Percentiles rank a stretch among this genome's conserved stretches.
These are phyloP conservation scores for Cladophialophora immunda DNA, from an alignment of 2,329 filamentous ascomycete genomes.

Conservation along the genomic window DNA sequence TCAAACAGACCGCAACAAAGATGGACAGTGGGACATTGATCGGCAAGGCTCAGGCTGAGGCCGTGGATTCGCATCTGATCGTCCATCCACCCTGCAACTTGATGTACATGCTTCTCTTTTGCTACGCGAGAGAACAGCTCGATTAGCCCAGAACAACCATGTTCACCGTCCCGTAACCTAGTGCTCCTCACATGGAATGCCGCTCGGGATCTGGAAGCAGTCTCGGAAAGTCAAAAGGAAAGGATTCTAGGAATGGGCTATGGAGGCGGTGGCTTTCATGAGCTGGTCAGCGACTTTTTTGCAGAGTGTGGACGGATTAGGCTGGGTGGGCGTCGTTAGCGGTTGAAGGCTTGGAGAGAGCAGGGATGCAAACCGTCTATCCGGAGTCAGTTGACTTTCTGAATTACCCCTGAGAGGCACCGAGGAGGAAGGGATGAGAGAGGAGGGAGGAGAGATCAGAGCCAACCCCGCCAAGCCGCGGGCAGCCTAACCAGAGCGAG, in stretches of 20 bases:
- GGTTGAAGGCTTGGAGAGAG: constrained; percentile 5
- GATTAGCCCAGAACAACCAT: background rate
- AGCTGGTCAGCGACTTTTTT: background rate
- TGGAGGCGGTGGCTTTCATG: background rate
- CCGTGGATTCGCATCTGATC: background rate
- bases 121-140: background rate
- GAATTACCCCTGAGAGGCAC: constrained; percentile 5
- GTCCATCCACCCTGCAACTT: background rate
- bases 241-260: background rate
- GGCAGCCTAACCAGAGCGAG: background rate
- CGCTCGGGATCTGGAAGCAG: background rate
- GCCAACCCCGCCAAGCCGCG: background rate
- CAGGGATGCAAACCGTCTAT: constrained; percentile 11
- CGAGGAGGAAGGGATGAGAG: background rate
- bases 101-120: background rate
- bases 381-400: constrained; percentile 21
- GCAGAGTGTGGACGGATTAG: background rate
- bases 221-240: constrained; percentile 4
- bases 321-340: constrained; percentile 16
- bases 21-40: background rate
- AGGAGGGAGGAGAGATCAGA: background rate
- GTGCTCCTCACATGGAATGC: background rate
- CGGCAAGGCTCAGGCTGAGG: background rate
- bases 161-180: constrained; percentile 2
- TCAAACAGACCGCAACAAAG: constrained; percentile 1